These are phyloP conservation scores for Sanghuangporus weigelae DNA, from an alignment of 1,284 basidiomycete genomes.

Conservation along the genomic window DNA sequence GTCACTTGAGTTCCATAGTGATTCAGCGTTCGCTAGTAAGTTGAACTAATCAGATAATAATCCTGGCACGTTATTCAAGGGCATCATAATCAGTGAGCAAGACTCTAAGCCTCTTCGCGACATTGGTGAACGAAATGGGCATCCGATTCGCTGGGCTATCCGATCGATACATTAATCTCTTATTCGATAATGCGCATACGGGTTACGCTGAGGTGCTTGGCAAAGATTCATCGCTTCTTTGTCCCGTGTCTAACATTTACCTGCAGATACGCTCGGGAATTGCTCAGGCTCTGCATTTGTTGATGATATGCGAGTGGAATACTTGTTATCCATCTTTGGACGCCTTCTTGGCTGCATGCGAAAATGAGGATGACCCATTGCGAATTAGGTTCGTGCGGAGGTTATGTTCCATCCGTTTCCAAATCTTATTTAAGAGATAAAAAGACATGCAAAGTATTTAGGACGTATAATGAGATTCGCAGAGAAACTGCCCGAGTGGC, in stretches of 20 bases:
- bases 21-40: conserved; percentile 73
- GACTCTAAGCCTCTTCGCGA: conserved; percentile 52
- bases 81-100: conserved; percentile 53
- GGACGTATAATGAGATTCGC: conserved; percentile 52
- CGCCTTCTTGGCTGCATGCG: conserved; percentile 63
- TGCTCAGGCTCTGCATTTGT: conserved; percentile 60
- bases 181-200: conserved; percentile 74
- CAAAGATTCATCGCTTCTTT: neutral
- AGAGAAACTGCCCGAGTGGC: conserved; percentile 58
- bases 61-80: neutral
- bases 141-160: conserved; percentile 61
- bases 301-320: conserved; percentile 63
- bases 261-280: conserved; percentile 66
- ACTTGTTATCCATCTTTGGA: conserved; percentile 69
- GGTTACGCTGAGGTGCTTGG: conserved; percentile 74
- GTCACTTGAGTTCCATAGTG: conserved; percentile 74
- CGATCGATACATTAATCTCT: conserved; percentile 62
- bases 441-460: conserved; percentile 54
- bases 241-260: conserved; percentile 7
- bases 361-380: conserved; percentile 60
- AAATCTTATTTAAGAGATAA: neutral
- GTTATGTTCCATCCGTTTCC: neutral
- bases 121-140: conserved; percentile 54
- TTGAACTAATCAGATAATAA: conserved; percentile 11
- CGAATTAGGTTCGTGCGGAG: conserved; percentile 26